Percentiles rank a stretch among this genome's conserved stretches.
These are phyloP conservation scores for Xylariaceae sp. DNA, from an alignment of 2,329 filamentous ascomycete species.

Conservation along the genomic window DNA sequence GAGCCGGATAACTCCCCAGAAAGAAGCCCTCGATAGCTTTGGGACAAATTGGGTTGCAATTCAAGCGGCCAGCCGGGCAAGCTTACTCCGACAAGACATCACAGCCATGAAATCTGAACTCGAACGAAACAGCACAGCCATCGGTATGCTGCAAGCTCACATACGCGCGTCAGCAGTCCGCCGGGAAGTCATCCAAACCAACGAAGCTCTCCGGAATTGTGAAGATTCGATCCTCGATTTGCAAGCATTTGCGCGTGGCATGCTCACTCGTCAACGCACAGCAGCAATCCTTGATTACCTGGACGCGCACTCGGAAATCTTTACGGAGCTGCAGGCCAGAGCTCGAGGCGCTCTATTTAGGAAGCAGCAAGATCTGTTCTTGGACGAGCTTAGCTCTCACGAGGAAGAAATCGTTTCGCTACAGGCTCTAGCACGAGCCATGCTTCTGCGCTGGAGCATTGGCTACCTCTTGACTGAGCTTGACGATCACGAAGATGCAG, in stretches of 20 bases:
- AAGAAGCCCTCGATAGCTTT: slow-evolving; percentile 48
- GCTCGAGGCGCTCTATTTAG: slow-evolving; percentile 64
- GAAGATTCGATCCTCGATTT: slow-evolving; percentile 46
- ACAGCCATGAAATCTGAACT: slow-evolving; percentile 47
- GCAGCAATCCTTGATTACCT: slow-evolving; percentile 51
- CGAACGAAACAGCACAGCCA: slow-evolving; percentile 39
- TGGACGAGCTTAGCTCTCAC: slow-evolving; percentile 66
- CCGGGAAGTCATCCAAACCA: slow-evolving; percentile 44
- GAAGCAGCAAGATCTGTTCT: slow-evolving; percentile 55
- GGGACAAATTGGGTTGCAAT: slow-evolving; percentile 48
- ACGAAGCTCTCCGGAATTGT: slow-evolving; percentile 41
- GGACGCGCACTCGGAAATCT: slow-evolving; percentile 51
- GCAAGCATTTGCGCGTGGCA: slow-evolving; percentile 58
- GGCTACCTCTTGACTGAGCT: slow-evolving; percentile 71
- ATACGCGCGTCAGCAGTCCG: slow-evolving; percentile 51
- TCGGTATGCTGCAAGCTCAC: slow-evolving; percentile 38
- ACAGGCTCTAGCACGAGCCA: slow-evolving; percentile 73
- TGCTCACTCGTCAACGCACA: slow-evolving; percentile 52
- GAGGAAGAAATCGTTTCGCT: slow-evolving; percentile 63
- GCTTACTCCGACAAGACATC: slow-evolving; percentile 44
- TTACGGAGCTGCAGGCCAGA: slow-evolving; percentile 62
- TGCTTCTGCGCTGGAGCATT: slow-evolving; percentile 70
- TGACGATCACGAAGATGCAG: slow-evolving; percentile 74
- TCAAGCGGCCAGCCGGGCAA: slow-evolving; percentile 47
- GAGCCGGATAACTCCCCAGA: slow-evolving; percentile 48